Conservation (phyloP, 495 filamentous ascomycete species). For the Pyrenopolyporus hunteri region DNA sequence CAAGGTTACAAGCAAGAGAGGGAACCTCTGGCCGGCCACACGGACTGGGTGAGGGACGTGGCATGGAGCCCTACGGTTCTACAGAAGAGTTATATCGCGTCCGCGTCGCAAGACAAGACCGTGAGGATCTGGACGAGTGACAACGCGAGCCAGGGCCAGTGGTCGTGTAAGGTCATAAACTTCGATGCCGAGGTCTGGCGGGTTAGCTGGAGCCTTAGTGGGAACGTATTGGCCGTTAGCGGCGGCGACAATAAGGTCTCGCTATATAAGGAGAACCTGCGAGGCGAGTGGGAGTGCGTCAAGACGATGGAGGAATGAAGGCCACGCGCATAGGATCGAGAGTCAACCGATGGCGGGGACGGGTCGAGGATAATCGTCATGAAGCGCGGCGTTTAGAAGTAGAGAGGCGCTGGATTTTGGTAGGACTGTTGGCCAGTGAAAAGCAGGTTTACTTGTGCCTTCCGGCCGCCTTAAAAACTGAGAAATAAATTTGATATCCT, state of each 20-base stretch:
- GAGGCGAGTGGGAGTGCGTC: conserved; percentile 88
- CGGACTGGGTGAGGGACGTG: conserved; percentile 97
- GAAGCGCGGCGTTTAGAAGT: conserved; percentile 36
- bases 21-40: conserved; percentile 73
- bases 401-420: conserved; percentile 29
- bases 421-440: conserved; percentile 22
- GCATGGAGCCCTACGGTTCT: conserved; percentile 94
- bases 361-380: conserved; percentile 18
- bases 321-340: neutral
- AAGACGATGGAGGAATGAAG: conserved; percentile 91
- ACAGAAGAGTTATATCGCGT: conserved; percentile 93
- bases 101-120: conserved; percentile 93
- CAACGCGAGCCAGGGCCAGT: conserved; percentile 64
- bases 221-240: conserved; percentile 93
- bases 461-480: conserved; percentile 3
- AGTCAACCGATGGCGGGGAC: neutral
- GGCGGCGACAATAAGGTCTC: conserved; percentile 97
- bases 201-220: conserved; percentile 96
- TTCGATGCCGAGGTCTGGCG: conserved; percentile 93
- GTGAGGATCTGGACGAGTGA: conserved; percentile 95
- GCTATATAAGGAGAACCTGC: conserved; percentile 83
- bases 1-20: conserved; percentile 60
- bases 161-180: conserved; percentile 80
- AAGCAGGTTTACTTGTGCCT: conserved; percentile 16
- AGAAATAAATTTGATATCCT: conserved; percentile 33